A percentile compares a stretch with the other conserved stretches of the same genome.
Evolutionary conservation across 768 basidiomycete genomes (phyloP).

Genomic region (Cubamyces sp.): DNA sequence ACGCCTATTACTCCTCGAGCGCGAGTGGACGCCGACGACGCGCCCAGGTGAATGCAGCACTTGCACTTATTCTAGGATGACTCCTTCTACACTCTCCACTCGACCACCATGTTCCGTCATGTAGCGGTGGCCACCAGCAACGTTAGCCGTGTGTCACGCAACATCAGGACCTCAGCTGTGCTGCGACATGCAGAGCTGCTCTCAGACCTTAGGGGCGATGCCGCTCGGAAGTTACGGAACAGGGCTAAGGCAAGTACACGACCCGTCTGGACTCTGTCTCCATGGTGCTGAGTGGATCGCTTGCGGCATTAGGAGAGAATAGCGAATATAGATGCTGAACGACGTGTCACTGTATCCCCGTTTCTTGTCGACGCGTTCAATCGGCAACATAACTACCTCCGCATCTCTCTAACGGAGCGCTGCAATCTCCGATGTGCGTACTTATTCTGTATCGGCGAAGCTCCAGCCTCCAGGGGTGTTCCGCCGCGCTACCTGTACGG

Average conservation of each 20-base stretch:
- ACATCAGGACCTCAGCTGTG: neutral
- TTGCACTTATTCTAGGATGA: neutral
- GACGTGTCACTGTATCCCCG: conserved; percentile 46
- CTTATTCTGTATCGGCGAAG: neutral
- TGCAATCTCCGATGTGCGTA: conserved; percentile 84
- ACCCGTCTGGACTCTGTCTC: neutral
- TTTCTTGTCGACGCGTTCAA: conserved; percentile 67
- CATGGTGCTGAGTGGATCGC: neutral
- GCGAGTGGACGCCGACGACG: neutral
- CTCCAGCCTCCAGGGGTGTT: neutral
- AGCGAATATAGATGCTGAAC: conserved; percentile 51
- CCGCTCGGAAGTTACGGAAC: conserved; percentile 5
- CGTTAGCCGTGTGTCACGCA: neutral
- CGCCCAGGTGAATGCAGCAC: too few relatives aligned
- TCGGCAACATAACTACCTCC: conserved; percentile 82
- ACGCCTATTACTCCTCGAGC: neutral
- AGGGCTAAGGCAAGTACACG: conserved; percentile 14
- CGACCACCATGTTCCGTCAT: conserved; percentile 12
- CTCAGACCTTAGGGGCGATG: neutral
- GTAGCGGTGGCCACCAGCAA: neutral
- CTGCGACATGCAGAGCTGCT: conserved; percentile 11
- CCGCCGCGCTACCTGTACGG: conserved; percentile 11
- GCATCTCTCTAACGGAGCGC: conserved; percentile 83
- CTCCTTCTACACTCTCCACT: neutral
- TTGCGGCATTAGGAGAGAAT: conserved; percentile 53